phyloP scores from a whole-genome alignment of 805 yeast species.

The Pichia californica region DNA sequence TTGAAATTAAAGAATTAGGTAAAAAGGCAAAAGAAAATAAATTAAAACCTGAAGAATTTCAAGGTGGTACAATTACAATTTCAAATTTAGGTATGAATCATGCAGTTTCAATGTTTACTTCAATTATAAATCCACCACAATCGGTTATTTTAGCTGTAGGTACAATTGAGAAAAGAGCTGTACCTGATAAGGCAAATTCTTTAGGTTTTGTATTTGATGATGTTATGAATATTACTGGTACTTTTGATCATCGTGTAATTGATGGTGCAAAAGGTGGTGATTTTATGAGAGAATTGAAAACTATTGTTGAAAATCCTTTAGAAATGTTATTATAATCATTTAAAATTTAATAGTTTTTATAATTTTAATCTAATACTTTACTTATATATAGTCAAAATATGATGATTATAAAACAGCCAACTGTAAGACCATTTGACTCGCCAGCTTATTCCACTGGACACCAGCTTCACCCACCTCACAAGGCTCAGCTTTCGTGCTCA shows the following conservation, averaged over 20 bases:
- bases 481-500: too few relatives aligned
- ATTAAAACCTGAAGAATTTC: conserved; percentile 93
- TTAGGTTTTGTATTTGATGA: conserved; percentile 91
- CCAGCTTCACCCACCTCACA: too few relatives aligned
- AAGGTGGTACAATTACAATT: conserved; percentile 98
- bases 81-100: conserved; percentile 98
- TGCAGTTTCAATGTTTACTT: conserved; percentile 89
- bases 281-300: conserved; percentile 88
- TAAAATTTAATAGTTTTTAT: too few relatives aligned
- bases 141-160: conserved; percentile 91
- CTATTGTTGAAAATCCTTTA: conserved; percentile 90
- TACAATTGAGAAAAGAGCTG: conserved; percentile 85
- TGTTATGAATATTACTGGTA: conserved; percentile 86
- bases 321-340: conserved; percentile 67
- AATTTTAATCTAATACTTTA: too few relatives aligned
- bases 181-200: conserved; percentile 86
- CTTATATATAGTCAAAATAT: too few relatives aligned
- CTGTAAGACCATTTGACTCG: too few relatives aligned
- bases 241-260: conserved; percentile 93
- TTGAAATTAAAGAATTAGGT: conserved; percentile 84
- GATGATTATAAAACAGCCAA: too few relatives aligned
- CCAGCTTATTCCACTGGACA: too few relatives aligned
- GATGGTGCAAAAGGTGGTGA: conserved; percentile 99
- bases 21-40: conserved; percentile 94
- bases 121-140: conserved; percentile 98